These are phyloP conservation scores for Lactarius hatsudake DNA, from an alignment of 768 basidiomycete species.

Conservation along the genomic window DNA sequence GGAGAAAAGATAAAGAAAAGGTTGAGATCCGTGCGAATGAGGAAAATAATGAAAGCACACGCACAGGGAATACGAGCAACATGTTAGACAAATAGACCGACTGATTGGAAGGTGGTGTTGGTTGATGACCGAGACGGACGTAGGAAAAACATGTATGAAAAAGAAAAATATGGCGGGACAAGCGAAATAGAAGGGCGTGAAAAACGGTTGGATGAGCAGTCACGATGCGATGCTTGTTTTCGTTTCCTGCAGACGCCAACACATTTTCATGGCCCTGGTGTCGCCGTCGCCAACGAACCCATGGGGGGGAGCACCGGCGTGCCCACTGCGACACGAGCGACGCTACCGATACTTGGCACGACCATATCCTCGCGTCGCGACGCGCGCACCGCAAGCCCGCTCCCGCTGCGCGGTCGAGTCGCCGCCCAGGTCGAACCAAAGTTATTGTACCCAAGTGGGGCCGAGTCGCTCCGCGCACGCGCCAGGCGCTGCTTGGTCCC, in stretches of 20 bases:
- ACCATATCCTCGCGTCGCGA: slow-evolving; percentile 26
- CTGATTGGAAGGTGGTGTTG: neutral
- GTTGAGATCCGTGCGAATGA: neutral
- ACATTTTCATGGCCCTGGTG: slow-evolving; percentile 20
- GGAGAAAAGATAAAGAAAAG: neutral
- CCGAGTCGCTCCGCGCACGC: slow-evolving; percentile 66
- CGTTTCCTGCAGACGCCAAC: neutral
- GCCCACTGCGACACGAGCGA: slow-evolving; percentile 14
- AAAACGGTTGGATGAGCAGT: slow-evolving; percentile 6
- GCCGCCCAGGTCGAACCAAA: slow-evolving; percentile 35
- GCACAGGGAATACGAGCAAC: neutral
- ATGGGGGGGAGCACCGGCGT: slow-evolving; percentile 17
- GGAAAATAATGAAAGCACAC: slow-evolving; percentile 9
- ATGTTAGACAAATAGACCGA: neutral
- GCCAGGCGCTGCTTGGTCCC: slow-evolving; percentile 42
- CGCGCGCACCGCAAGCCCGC: slow-evolving; percentile 34
- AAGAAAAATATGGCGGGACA: neutral
- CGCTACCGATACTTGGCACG: slow-evolving; percentile 24
- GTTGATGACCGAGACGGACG: neutral
- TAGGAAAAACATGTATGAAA: neutral
- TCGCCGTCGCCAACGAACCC: slow-evolving; percentile 19
- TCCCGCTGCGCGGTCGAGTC: slow-evolving; percentile 39
- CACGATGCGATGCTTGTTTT: neutral
- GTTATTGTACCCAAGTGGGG: slow-evolving; percentile 56
- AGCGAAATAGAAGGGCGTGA: neutral